Base-by-base conservation (phyloP, 108 stramenopile species). In the Cyclotella distinguenda region DNA sequence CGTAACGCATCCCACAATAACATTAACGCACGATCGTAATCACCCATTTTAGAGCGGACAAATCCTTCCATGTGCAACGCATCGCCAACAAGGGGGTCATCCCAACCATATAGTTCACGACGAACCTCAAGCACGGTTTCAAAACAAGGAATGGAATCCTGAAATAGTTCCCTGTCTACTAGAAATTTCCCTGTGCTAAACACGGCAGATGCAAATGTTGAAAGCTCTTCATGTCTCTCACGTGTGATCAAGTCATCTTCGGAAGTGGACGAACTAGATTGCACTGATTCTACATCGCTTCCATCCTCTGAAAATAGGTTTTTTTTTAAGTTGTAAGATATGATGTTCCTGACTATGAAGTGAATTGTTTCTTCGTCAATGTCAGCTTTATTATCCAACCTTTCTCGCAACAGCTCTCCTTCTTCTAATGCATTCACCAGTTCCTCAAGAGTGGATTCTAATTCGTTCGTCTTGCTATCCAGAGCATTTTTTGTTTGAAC, bases 61-160 rank as follows among this genome's bases (percentile, higher is more conserved):
- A 65, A 70, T 1, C 75, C 75, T 70, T 70, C 69, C 69, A 70
- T 77, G 31, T 77, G 66, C 22, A 77, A 21, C 33, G 66, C 68
- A 45, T 77, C 69, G 19, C 75, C 75, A 23, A 77, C 75, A 0
- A 64, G 63, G n/a, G 69, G 56, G 51, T 77, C 75, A 57, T 77
- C 75, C 75, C 69, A 70, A 43, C 69, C 75, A 44, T 56, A 70
- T 13, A 70, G 44, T 64, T 70, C 53, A 6, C 75, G 47, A 16
- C 75, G 68, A 28, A 63, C 59, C 32, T 70, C 69, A 6, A 77
- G 54, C 19, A 70, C 75, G 15, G 45, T 45, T 58, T 77, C 66
- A 58, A 77, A 77, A 44, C 75, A 77, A 3, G 59, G 36, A 7
- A 74, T 68, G 10, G 73, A 74, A 18, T 74, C 66, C 25, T 68